phyloP scores from a whole-genome alignment of 2,329 filamentous ascomycete species.

The Botrytis squamosa region DNA sequence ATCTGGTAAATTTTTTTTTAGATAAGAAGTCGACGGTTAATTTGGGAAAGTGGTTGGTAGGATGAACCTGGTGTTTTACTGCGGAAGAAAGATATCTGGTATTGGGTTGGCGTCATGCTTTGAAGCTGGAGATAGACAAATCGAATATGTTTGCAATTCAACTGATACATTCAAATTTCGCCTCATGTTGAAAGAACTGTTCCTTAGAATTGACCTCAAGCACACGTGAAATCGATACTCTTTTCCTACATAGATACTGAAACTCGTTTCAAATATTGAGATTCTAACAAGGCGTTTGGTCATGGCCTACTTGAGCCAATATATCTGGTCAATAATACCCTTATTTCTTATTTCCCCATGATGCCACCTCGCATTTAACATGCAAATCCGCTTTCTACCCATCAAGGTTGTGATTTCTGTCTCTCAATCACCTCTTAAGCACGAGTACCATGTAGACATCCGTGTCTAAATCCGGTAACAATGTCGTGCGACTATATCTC shows the following conservation, averaged over 20 bases:
- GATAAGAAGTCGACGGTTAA: no score
- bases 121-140: not conserved
- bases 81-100: not conserved
- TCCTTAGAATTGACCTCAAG: not conserved
- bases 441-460: not conserved
- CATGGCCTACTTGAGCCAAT: not conserved
- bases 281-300: not conserved
- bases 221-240: not conserved
- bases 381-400: not conserved
- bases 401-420: not conserved
- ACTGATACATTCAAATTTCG: not conserved
- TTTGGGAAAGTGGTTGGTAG: not conserved
- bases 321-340: not conserved
- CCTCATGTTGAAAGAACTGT: not conserved
- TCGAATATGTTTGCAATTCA: not conserved
- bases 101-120: not conserved
- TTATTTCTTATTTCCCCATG: not conserved
- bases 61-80: not conserved
- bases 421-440: not conserved
- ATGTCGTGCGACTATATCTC: not conserved
- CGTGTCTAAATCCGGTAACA: not conserved
- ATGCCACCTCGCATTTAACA: not conserved
- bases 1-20: not conserved
- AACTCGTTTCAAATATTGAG: not conserved
- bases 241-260: no score